Conservation (phyloP, 108 stramenopile genomes). For the Nitzschia palea region DNA sequence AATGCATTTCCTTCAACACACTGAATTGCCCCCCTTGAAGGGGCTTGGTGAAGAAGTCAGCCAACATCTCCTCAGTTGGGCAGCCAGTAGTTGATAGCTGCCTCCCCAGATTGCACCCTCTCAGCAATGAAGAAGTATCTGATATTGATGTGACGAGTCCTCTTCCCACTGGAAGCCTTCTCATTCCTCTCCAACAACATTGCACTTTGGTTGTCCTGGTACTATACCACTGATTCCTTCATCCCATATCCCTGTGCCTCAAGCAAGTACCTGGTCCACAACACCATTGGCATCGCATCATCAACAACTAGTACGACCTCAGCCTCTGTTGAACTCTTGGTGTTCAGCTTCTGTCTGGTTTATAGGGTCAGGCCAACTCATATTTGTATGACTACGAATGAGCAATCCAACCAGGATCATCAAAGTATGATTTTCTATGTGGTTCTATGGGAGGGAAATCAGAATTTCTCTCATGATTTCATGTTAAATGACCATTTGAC, state of each 20-base stretch:
- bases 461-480: too few relatives aligned
- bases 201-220: slow-evolving; percentile 54
- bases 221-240: slow-evolving; percentile 19
- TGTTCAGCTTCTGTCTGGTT: slow-evolving; percentile 54
- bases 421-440: too few relatives aligned
- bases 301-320: slow-evolving; percentile 21
- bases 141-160: slow-evolving; percentile 36
- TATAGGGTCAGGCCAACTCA: too few relatives aligned
- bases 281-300: slow-evolving; percentile 28
- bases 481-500: too few relatives aligned
- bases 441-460: too few relatives aligned
- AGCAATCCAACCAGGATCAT: too few relatives aligned
- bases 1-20: too few relatives aligned
- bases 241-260: slow-evolving; percentile 38
- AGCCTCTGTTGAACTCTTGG: slow-evolving; percentile 47
- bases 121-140: slow-evolving; percentile 50
- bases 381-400: too few relatives aligned
- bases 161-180: slow-evolving; percentile 18
- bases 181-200: slow-evolving; percentile 51
- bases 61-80: slow-evolving; percentile 37
- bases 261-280: slow-evolving; percentile 45
- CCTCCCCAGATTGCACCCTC: slow-evolving; percentile 16
- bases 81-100: slow-evolving; percentile 31
- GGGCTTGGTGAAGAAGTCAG: slow-evolving; percentile 45
- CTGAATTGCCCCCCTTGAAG: slow-evolving; percentile 19